Percentiles rank a stretch among this genome's conserved stretches.
Evolutionary conservation across 768 basidiomycete genomes (phyloP).

Genomic region (Kwoniella newhampshirensis): DNA sequence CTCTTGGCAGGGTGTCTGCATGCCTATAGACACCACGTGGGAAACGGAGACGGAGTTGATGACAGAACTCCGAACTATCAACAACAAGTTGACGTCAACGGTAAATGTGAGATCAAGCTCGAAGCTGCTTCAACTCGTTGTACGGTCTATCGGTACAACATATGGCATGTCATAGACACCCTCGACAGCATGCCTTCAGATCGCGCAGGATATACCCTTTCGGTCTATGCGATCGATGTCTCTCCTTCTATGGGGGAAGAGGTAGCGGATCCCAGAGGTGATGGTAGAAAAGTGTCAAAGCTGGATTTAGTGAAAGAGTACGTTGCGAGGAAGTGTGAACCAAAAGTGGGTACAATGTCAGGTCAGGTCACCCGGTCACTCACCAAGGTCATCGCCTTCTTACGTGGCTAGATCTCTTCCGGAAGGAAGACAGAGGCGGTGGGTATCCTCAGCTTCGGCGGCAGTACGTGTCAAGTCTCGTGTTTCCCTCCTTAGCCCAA

Average conservation of each 20-base stretch:
- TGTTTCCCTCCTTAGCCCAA: neutral
- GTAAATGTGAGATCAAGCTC: neutral
- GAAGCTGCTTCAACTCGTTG: neutral
- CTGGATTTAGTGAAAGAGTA: slow-evolving; percentile 81
- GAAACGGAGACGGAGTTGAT: neutral
- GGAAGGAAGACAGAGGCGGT: slow-evolving; percentile 92
- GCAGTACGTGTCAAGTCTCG: slow-evolving; percentile 57
- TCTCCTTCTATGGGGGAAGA: slow-evolving; percentile 78
- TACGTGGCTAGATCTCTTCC: slow-evolving; percentile 76
- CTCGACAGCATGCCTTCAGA: slow-evolving; percentile 34
- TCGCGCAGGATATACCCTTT: slow-evolving; percentile 49
- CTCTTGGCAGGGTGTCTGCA: neutral
- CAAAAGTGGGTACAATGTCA: slow-evolving; percentile 66
- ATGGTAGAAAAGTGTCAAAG: slow-evolving; percentile 62
- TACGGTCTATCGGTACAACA: neutral
- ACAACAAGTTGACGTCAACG: neutral
- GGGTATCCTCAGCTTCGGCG: slow-evolving; percentile 85
- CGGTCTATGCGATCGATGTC: slow-evolving; percentile 76
- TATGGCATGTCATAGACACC: neutral
- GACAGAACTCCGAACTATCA: too few species aligned
- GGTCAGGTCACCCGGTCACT: neutral
- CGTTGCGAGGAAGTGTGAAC: slow-evolving; percentile 84
- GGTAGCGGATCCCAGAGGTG: slow-evolving; percentile 62
- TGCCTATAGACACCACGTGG: slow-evolving; percentile 1
- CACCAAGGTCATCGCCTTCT: too few species aligned